Evolutionary conservation across 306 rosid genomes (phyloP).

Genomic region (Castanea sativa): DNA sequence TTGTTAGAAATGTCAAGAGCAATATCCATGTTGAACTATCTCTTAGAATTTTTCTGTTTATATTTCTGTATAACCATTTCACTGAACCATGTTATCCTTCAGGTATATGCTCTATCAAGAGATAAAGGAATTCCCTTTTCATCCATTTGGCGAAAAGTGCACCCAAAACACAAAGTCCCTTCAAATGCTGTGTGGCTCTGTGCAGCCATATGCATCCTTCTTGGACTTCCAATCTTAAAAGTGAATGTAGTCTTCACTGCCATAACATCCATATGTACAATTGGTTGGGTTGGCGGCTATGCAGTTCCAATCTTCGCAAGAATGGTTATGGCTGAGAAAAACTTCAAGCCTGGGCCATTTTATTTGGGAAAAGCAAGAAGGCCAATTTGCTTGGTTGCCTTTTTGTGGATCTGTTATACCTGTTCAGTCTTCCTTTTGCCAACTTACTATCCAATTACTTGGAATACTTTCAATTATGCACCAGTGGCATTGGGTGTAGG

Average conservation of each 20-base stretch:
- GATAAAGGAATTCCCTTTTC: conserved; percentile 81
- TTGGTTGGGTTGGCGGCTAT: conserved; percentile 90
- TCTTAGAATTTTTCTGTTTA: not conserved
- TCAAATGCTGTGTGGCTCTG: conserved; percentile 90
- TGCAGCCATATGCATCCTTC: conserved; percentile 73
- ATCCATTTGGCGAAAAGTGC: conserved; percentile 56
- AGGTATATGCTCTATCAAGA: conserved; percentile 88
- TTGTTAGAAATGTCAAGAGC: not conserved
- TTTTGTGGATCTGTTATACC: conserved; percentile 83
- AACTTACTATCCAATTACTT: conserved; percentile 59
- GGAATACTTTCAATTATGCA: conserved; percentile 81
- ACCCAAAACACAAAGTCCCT: conserved; percentile 76
- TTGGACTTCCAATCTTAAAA: conserved; percentile 76
- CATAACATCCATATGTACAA: conserved; percentile 71
- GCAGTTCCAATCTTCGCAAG: conserved; percentile 88
- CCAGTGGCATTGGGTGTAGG: conserved; percentile 67
- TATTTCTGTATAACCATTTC: not conserved
- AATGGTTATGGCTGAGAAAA: conserved; percentile 65
- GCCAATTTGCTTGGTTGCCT: conserved; percentile 65
- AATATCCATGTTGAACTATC: not conserved
- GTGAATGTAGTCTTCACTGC: conserved; percentile 75
- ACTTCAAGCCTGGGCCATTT: conserved; percentile 75
- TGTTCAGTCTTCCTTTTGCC: conserved; percentile 86
- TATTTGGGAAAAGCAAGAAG: conserved; percentile 81
- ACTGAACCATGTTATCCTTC: conserved; percentile 16